Conservation (phyloP, 306 rosid genomes). For the Quercus mongolica region DNA sequence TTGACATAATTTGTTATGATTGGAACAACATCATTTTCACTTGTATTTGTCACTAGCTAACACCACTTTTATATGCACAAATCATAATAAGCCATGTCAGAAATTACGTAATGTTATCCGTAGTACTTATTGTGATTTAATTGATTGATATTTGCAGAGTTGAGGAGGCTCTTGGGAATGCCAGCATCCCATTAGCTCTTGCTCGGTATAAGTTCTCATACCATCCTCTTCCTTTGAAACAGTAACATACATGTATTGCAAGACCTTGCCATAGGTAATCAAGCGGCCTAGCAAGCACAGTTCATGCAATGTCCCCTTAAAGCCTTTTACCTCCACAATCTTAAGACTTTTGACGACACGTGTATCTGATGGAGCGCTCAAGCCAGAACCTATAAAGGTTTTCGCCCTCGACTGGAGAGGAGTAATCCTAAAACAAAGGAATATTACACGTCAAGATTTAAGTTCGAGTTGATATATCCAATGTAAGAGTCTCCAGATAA, state of each 20-base stretch:
- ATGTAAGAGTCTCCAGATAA: slow-evolving; percentile 30
- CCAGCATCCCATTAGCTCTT: neutral
- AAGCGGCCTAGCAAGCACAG: slow-evolving; percentile 6
- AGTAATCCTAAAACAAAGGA: slow-evolving; percentile 21
- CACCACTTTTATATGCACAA: too few species aligned
- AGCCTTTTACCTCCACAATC: slow-evolving; percentile 20
- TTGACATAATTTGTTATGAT: too few species aligned
- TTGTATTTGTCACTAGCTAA: too few species aligned
- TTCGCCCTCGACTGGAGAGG: slow-evolving; percentile 3
- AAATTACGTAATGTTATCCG: too few species aligned
- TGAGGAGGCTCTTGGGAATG: neutral
- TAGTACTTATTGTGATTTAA: neutral
- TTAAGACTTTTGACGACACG: neutral
- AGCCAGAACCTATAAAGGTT: neutral
- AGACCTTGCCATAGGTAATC: neutral
- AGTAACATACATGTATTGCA: slow-evolving; percentile 1
- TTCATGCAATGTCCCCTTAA: slow-evolving; percentile 16
- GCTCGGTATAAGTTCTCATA: neutral
- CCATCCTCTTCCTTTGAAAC: neutral
- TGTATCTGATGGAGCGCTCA: neutral
- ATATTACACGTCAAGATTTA: neutral
- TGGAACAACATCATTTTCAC: too few species aligned
- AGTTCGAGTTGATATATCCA: neutral
- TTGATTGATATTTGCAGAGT: slow-evolving; percentile 8
- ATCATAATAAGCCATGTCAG: too few species aligned